Evolutionary conservation across 176 grass and related monocot genomes (phyloP).

Genomic region (Paspalum notatum): DNA sequence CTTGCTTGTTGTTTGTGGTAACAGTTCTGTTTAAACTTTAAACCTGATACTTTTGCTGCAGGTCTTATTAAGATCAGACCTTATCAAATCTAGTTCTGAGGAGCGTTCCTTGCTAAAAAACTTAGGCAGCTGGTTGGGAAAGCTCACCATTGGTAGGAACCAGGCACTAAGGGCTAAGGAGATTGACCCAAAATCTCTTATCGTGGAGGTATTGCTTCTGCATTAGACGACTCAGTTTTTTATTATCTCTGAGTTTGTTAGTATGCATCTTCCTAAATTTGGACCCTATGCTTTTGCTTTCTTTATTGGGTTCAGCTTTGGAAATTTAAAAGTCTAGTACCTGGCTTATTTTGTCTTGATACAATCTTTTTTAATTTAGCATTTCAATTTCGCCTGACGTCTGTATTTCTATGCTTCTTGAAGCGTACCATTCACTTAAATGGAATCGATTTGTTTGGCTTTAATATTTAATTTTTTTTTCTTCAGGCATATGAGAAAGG

Average conservation of each 20-base stretch:
- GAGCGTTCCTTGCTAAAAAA: slow-evolving; percentile 90
- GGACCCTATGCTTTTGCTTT: not conserved
- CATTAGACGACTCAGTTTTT: not conserved
- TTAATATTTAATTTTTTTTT: slow-evolving; percentile 29
- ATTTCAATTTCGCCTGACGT: slow-evolving; percentile 4
- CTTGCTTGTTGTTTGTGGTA: not conserved
- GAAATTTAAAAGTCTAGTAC: not conserved
- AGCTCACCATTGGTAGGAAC: slow-evolving; percentile 88
- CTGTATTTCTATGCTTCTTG: not conserved
- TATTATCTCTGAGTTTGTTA: slow-evolving; percentile 19
- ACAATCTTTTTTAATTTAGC: slow-evolving; percentile 13
- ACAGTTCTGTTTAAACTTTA: slow-evolving; percentile 18
- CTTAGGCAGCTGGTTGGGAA: slow-evolving; percentile 86
- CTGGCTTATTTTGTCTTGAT: slow-evolving; percentile 5
- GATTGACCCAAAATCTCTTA: slow-evolving; percentile 88
- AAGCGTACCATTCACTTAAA: not conserved
- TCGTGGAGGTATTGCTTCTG: slow-evolving; percentile 67
- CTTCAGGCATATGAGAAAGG: slow-evolving; percentile 85
- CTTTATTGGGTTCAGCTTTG: not conserved
- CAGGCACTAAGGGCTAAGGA: slow-evolving; percentile 77
- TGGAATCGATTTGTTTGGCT: not conserved
- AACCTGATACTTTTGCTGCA: slow-evolving; percentile 34
- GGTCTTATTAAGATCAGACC: slow-evolving; percentile 81
- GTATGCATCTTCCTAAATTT: not conserved
- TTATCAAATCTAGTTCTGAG: slow-evolving; percentile 93